Evolutionary conservation across 1,284 basidiomycete genomes (phyloP).

Genomic region (Leucoagaricus sp.): DNA sequence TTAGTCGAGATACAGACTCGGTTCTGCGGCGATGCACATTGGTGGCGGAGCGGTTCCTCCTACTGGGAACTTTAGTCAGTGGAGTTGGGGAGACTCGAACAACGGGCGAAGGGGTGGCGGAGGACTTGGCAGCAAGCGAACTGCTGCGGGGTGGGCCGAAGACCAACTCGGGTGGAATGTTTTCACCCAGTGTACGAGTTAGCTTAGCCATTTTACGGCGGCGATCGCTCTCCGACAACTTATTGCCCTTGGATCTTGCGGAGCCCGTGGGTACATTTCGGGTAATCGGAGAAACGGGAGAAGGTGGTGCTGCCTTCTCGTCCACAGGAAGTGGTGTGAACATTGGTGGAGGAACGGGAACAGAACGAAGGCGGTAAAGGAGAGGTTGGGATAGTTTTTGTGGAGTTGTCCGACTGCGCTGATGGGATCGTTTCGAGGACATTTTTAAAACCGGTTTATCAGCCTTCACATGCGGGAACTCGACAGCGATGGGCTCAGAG

Average conservation of each 20-base stretch:
- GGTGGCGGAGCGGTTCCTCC: not conserved
- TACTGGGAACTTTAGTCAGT: not conserved
- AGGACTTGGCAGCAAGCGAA: not conserved
- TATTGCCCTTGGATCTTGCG: not conserved
- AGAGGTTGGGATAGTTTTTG: constrained; percentile 28
- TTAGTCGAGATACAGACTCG: not conserved
- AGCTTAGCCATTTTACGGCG: constrained; percentile 50
- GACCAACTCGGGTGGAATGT: constrained; percentile 54
- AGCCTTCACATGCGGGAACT: constrained; percentile 19
- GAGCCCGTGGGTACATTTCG: not conserved
- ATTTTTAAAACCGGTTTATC: constrained; percentile 7
- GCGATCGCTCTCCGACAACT: constrained; percentile 23
- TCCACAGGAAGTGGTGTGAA: too few species aligned
- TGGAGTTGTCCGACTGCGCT: constrained; percentile 3
- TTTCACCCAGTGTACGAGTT: constrained; percentile 52
- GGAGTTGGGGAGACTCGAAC: not conserved
- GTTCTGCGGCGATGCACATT: not conserved
- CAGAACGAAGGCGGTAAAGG: constrained; percentile 30
- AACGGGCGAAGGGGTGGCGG: constrained; percentile 2
- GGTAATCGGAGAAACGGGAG: constrained; percentile 24
- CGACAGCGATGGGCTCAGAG: constrained; percentile 19
- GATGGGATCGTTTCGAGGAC: constrained; percentile 11
- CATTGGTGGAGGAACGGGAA: constrained; percentile 18
- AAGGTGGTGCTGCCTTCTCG: constrained; percentile 5
- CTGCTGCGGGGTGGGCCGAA: constrained; percentile 27